Evolutionary conservation across 2,329 filamentous ascomycete genomes (phyloP), one percentile per base, ranked within the genome.

Genomic region (Lachnellula cervina): DNA sequence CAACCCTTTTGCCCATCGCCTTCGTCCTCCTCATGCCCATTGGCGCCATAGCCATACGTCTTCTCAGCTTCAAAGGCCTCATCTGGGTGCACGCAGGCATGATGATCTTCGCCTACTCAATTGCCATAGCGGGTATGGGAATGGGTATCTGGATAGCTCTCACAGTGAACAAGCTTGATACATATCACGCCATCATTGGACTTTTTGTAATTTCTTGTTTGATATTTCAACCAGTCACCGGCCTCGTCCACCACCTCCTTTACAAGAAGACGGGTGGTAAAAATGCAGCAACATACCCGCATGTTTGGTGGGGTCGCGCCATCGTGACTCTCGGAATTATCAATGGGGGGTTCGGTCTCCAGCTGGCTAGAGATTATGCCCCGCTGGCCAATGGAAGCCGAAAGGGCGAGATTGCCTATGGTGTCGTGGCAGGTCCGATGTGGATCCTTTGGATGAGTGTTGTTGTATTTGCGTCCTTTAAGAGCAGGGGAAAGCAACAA

Each of bases 281-380:
- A 7, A 74, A 57, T 64, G 81, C 57, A 80, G 81, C 65, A 67
- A 85, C 63, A 65, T 73, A 25, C 81, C 59, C 62, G 21, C 65
- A 88, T 65, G 77, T 86, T 58, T 87, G 81, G 81, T 84, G 77
- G 66, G 84, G 84, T 17, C 77, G 84, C 19, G 64, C 72, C 0
- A 69, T 86, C 49, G 78, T 87, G 59, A 63, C 80, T 28, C 66
- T 86, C 5, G 84, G 82, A 35, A 76, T 87, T 51, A 69, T 87
- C 64, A 87, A 87, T 64, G 84, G 84, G 54, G 84, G 83, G 0
- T 69, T 87, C 8, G 84, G 84, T 5, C 71, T 87, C 21, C 60
- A 76, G 58, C 72, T 84, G n/a, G 71, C 78, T 13, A 19, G 42
- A 21, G 14, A 2, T 61, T 63, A 25, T 73, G 76, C 0, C 60